Conservation (phyloP, 2,329 filamentous ascomycete genomes). For the Trichophyton schoenleinii region DNA sequence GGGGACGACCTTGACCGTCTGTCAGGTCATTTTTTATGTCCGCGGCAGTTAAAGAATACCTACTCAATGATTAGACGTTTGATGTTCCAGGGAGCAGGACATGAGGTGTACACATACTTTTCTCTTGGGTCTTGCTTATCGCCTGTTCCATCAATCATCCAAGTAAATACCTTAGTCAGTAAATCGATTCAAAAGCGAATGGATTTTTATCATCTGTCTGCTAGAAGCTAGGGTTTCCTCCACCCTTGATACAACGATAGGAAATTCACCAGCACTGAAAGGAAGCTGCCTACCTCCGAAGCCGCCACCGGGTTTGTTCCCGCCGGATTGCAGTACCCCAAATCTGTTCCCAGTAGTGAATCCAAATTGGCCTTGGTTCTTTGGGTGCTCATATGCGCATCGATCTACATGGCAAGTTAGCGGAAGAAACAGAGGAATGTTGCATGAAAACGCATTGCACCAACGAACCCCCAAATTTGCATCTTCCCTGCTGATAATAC, state of each 20-base stretch:
- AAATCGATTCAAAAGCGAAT: background rate
- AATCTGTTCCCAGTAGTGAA: constrained; percentile 46
- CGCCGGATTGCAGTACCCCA: constrained; percentile 33
- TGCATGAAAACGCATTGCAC: constrained; percentile 7
- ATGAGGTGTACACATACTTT: background rate
- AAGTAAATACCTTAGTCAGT: background rate
- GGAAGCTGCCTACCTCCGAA: constrained; percentile 11
- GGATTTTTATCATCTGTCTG: background rate
- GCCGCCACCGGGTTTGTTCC: constrained; percentile 13
- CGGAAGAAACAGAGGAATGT: background rate
- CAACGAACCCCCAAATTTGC: constrained; percentile 49
- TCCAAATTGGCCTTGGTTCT: constrained; percentile 13
- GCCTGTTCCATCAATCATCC: background rate
- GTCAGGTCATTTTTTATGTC: constrained; percentile 55
- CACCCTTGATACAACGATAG: background rate
- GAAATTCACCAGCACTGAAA: background rate
- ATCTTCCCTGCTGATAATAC: constrained; percentile 53
- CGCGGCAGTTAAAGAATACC: constrained; percentile 45
- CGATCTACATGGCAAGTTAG: constrained; percentile 32
- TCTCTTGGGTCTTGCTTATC: background rate
- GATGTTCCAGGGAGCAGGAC: background rate
- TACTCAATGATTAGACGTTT: constrained; percentile 14
- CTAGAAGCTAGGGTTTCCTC: background rate
- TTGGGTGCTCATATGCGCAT: constrained; percentile 43
- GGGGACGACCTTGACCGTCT: constrained; percentile 50